Evolutionary conservation across 2,329 filamentous ascomycete genomes (phyloP), one percentile per base, ranked within the genome.

Genomic region (Cucurbitaria berberidis): DNA sequence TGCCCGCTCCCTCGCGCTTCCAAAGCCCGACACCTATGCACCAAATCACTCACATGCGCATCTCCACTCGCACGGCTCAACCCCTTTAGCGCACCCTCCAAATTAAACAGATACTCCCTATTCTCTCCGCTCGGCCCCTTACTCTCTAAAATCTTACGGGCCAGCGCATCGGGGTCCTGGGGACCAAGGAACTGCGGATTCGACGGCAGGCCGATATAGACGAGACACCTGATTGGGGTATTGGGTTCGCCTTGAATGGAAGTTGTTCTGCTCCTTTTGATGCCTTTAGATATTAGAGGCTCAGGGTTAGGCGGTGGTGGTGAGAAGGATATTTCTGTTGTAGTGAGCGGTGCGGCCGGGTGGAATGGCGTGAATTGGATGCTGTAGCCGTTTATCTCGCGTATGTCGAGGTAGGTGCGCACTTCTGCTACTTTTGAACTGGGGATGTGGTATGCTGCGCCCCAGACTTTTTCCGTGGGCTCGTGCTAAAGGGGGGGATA

Each of bases 351-450:
- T 39, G 74, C 59, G 3, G 84, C 81, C 6, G 88, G 86, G 66
- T 93, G 81, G 74, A 98, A 97, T 0, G 89, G 86, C 24, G 92
- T 91, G 75, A 92, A 91, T 76, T 97, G 93, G 62, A 96, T 96
- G 48, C 88, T 90, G 77, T 99, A 99, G 22, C 95, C 95, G 77
- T 98, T 96, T 71, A 98, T 96, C 77, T 99, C 95, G 40, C 95
- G 88, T 61, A 97, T 93, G 75, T 98, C 93, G 42, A 99, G 89
- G 74, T 97, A 97, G 53, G 87, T 84, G 63, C 90, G 88, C 3
- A 97, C 93, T 77, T 93, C 88, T 55, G 86, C 82, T 19, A 96
- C 91, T 62, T 87, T 84, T 1, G 84, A 80, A 6, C 87, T 76
- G 24, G 83, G 81, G 75, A 96, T 93, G 69, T 93, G 89, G 78